Base-by-base conservation (phyloP, 1,284 basidiomycete genomes). In the Leccinum subspadiceum region DNA sequence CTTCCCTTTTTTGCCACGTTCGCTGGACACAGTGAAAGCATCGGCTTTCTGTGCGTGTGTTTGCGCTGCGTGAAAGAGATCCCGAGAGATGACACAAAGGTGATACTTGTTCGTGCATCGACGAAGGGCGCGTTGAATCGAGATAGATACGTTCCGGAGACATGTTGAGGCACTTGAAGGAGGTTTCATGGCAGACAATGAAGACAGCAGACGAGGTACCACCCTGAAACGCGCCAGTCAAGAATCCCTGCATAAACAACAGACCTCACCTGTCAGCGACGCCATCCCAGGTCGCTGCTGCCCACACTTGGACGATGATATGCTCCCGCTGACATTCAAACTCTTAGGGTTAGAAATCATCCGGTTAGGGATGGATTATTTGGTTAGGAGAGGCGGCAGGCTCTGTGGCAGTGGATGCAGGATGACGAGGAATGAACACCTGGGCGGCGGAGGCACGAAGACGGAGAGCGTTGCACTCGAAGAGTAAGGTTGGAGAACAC, bases 271-370 rank as follows among this genome's bases (percentile, higher is more conserved):
- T 56, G 57, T 60, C 41, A 64, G 58, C 63, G 61, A 65, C 35
- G 62, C 48, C 62, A 49, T 65, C 62, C 64, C 57, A 37, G 53
- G 37, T 56, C 56, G 52, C 59, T 50, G 59, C 26, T 60, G 58
- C 61, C 65, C 64, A 59, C 59, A 55, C 56, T 67, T 64, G 65
- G 65, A 57, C 59, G 64, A 67, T 57, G 64, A 54, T 60, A 33
- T 60, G 60, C 39, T 63, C 69, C 72, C 58, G 53, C 26, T 24
- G 56, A 69, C 64, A 63, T 49, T 33, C 54, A 56, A 35, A 65
- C 62, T 41, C 68, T 72, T 73, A 75, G 70, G 71, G 71, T 75
- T 73, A 75, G 72, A 72, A 67, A 70, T 71, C 73, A 75, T 76
- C 69, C 70, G 46, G 53, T 61, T 41, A 60, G 60, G 64, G 72